Conservation (phyloP, 495 filamentous ascomycete species). For the Penicillium crystallinum region DNA sequence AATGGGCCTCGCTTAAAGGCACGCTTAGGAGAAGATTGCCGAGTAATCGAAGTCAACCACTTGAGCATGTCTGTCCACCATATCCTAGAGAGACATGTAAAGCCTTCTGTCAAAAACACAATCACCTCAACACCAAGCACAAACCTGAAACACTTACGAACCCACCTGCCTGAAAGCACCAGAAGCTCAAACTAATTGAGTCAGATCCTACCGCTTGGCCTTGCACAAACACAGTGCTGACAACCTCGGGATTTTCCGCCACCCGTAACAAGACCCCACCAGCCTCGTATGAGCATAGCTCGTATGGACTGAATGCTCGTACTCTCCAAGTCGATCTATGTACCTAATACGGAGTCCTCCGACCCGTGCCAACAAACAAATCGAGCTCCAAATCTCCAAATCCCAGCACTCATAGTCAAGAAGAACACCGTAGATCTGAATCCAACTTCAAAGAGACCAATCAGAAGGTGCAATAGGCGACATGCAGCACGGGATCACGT, state of each 20-base stretch:
- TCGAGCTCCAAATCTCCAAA: no score
- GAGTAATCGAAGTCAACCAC: no score
- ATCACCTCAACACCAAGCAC: not conserved
- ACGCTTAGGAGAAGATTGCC: no score
- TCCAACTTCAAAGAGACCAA: slow-evolving; percentile 7
- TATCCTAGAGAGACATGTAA: not conserved
- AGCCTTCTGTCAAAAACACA: not conserved
- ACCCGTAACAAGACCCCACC: not conserved
- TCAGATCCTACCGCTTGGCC: slow-evolving; percentile 2
- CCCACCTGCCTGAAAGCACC: not conserved
- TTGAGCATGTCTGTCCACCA: no score
- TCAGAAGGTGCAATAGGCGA: slow-evolving; percentile 24
- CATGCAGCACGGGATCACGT: slow-evolving; percentile 26
- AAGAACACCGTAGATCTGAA: not conserved
- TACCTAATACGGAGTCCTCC: not conserved
- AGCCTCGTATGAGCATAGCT: not conserved
- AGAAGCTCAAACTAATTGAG: not conserved
- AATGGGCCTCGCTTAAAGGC: no score
- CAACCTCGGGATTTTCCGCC: slow-evolving; percentile 5
- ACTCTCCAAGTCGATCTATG: not conserved
- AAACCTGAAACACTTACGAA: not conserved
- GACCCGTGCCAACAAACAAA: not conserved
- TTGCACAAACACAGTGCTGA: slow-evolving; percentile 27
- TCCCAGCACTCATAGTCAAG: no score
- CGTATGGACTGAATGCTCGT: no score